Evolutionary conservation across 768 basidiomycete species (phyloP).

Genomic region (Strobilomyces echinocephalus): DNA sequence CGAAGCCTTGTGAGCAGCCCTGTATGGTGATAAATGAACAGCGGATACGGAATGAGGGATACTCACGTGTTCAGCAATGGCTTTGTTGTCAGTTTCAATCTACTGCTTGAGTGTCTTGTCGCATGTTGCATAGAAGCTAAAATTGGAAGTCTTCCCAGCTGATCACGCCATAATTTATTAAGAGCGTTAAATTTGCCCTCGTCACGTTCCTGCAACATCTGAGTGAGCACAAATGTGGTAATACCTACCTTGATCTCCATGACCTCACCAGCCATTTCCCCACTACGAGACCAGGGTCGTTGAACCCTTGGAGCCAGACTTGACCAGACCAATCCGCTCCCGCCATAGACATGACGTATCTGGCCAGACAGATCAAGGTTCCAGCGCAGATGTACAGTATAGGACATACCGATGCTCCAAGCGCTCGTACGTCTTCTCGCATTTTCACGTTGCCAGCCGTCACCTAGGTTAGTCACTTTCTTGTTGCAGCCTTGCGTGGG

Average conservation of each 20-base stretch:
- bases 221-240: not conserved
- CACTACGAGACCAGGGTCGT: constrained; percentile 77
- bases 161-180: constrained; percentile 63
- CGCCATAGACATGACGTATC: constrained; percentile 80
- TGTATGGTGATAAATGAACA: too few relatives aligned
- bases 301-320: constrained; percentile 90
- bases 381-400: not conserved
- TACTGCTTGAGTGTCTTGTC: constrained; percentile 69
- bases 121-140: constrained; percentile 82
- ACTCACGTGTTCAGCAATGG: too few relatives aligned
- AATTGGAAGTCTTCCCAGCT: constrained; percentile 69
- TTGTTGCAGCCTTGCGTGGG: constrained; percentile 78
- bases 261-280: constrained; percentile 73
- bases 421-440: constrained; percentile 59
- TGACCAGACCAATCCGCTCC: constrained; percentile 89
- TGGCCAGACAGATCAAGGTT: constrained; percentile 22
- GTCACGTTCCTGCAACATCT: constrained; percentile 41
- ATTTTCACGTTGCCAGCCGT: constrained; percentile 87
- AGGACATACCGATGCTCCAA: constrained; percentile 75
- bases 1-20: too few relatives aligned
- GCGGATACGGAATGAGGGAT: too few relatives aligned
- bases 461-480: constrained; percentile 71
- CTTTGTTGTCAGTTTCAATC: too few relatives aligned
- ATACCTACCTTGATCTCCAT: constrained; percentile 58
- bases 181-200: constrained; percentile 54